Evolutionary conservation across 306 rosid genomes (phyloP).

Genomic region (Acacia crassicarpa): DNA sequence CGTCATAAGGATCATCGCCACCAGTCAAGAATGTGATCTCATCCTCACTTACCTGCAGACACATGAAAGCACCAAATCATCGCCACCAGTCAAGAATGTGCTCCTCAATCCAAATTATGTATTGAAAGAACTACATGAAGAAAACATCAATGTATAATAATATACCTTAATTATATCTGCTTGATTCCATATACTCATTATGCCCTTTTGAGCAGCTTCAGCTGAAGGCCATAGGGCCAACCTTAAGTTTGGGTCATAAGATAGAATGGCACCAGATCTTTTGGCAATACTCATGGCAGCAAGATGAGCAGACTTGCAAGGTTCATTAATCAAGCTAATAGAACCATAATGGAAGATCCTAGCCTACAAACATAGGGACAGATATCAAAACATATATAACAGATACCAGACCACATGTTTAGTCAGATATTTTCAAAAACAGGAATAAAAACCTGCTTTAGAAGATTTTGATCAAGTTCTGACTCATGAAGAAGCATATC

Average conservation of each 20-base stretch:
- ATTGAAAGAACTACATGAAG: not conserved
- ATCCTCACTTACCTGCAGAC: constrained; percentile 76
- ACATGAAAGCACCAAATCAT: constrained; percentile 20
- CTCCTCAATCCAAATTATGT: not conserved
- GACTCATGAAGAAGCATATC: constrained; percentile 86
- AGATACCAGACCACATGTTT: not conserved
- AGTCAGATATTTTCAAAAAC: not conserved
- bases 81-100: not conserved
- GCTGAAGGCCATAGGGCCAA: constrained; percentile 85
- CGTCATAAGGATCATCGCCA: constrained; percentile 68
- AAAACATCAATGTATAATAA: not conserved
- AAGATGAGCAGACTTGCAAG: constrained; percentile 78
- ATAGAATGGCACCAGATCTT: constrained; percentile 75
- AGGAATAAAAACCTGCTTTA: constrained; percentile 49
- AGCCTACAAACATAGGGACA: constrained; percentile 55
- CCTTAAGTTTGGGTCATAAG: constrained; percentile 92
- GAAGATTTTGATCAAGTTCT: constrained; percentile 69
- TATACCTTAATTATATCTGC: constrained; percentile 86
- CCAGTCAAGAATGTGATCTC: constrained; percentile 76
- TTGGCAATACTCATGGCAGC: constrained; percentile 81
- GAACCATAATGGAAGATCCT: constrained; percentile 88
- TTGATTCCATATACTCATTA: constrained; percentile 82
- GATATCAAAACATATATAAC: not conserved
- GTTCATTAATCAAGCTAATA: constrained; percentile 91
- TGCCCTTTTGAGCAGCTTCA: constrained; percentile 69